Evolutionary conservation across 257 asterid species (phyloP), one percentile per base, ranked within the genome.

Genomic region (Gardenia jasminoides): DNA sequence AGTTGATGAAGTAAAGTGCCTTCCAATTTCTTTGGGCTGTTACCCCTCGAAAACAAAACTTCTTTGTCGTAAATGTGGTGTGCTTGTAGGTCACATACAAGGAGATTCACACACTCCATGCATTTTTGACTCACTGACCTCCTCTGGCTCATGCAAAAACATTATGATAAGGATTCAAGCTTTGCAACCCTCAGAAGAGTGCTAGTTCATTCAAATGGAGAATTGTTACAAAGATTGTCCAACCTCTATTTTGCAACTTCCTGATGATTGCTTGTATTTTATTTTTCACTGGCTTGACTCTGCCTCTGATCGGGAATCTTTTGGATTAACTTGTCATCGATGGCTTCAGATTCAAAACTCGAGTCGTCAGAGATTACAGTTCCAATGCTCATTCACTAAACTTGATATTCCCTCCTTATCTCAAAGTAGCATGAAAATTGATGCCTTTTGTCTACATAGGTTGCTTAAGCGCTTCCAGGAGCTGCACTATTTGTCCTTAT

Each of bases 61-160:
- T 75, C 94, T 92, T 74, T 92, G 97, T 79, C 97, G 94, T 80
- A 87, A 88, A 30, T 92, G 94, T 86, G 94, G 93, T 36, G 80
- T 82, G 41, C 90, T 90, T 64, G 82, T 94, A 70, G 97, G 97
- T 30, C 84, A 92, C 67, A 92, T 90, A 4, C 86, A 85, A 54
- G 94, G 90, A 74, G 96, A 90, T 79, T 86, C 92, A 8, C 83
- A 85, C 54, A 84, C 91, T 44, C 88, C 87, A 47, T 91, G 92
- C 77, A 97, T 93, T 50, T 88, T 90, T 8, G 89, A 91, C 76
- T 90, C 94, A 10, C 91, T 97, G 58, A 79, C 87, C 83, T 80
- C 91, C 5, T 89, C 96, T 52, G 73, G 77, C 84, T 83, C 92
- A 8, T 82, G 85, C 75, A 88, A 91, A 81, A 90, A 86, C 31